Evolutionary conservation across 2,329 filamentous ascomycete genomes (phyloP), one percentile per base, ranked within the genome.

Genomic region (Aspergillus texensis): DNA sequence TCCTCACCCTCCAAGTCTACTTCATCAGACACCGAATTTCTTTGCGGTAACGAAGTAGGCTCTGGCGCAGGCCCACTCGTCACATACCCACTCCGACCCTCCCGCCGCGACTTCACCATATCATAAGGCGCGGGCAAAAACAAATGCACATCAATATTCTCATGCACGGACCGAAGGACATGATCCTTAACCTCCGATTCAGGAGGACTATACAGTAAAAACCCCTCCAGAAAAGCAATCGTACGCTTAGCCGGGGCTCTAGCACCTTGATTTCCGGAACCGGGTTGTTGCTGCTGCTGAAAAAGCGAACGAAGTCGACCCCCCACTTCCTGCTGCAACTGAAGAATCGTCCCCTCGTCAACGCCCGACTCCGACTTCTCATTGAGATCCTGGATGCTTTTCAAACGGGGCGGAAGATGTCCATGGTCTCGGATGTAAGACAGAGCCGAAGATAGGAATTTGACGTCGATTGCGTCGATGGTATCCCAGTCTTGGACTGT

Each of bases 401-500:
- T 74, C 9, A 85, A 74, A 0, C 82, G 77, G 1, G 83, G 80
- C 3, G 85, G 85, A 2, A 82, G 67, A 12, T 53, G 61, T 10
- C 92, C 94, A 48, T 91, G 82, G 41, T 83, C 68, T 54, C 87
- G 89, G 70, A 97, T 91, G 73, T 95, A 86, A 48, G 81, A 72
- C 8, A 99, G 84, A 0, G 91, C 86, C 6, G 83, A 79, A 19
- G 85, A 82, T 75, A 98, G 89, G 58, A 85, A 85, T 0, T 85
- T 81, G 32, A 97, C 84, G 68, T 94, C 86, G 61, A 99, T 82
- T 10, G 94, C 85, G 67, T 89, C 91, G 19, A 92, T 83, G 71
- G 94, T 97, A 78, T 99, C 95, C 94, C 95, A 98, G 80, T 99
- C 94, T 67, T 91, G 83, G 14, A 97, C 81, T 16, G 85, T 87